Base-by-base conservation (phyloP, 306 rosid species). In the Quercus robur region DNA sequence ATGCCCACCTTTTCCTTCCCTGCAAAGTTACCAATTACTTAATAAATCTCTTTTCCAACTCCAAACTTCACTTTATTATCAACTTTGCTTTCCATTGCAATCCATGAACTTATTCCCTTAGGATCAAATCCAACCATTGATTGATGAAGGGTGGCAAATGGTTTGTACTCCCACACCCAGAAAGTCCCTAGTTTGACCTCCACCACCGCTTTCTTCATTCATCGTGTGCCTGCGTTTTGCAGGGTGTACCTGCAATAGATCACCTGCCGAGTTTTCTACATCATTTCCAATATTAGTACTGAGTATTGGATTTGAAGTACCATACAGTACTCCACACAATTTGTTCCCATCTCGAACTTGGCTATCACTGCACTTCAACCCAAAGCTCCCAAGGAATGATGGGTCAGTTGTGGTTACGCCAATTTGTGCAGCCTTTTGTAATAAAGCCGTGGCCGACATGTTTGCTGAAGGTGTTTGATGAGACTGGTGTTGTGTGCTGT, bases 381-480 rank as follows among this genome's bases (percentile, higher is more conserved):
- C 89, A 80, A 88, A 79, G 73, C 87, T 90, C 26, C 92, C 94
- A 1, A 89, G 80, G 69, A 89, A 86, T 28, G 91, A 85, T 30
- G 96, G 85, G 52, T 86, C 90, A 41, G 79, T 87, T 8, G 94
- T 90, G 51, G 88, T 89, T 74, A 90, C 81, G 5, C 98, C 97
- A 33, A 92, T 85, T 74, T 94, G 90, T 19, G 97, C 93, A 51
- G 98, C 98, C 81, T 94, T 94, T 8, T 89, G 98, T 62, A 94
- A 44, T 84, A 94, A 85, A 69, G 98, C 98, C 1, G 98, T 94
- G 28, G 98, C 98, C n/a, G 98, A 94, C 95, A 91, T 89, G 79
- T 86, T 89, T 4, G 90, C 79, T 18, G 85, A 75, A 9, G 78
- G 79, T 57, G 93, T 73, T 73, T 82, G 87, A 18, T 75, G 84